A percentile compares a stretch with the other conserved stretches of the same genome.
phyloP scores from a whole-genome alignment of 176 grass and related monocot species.

The Elymus sibiricus region DNA sequence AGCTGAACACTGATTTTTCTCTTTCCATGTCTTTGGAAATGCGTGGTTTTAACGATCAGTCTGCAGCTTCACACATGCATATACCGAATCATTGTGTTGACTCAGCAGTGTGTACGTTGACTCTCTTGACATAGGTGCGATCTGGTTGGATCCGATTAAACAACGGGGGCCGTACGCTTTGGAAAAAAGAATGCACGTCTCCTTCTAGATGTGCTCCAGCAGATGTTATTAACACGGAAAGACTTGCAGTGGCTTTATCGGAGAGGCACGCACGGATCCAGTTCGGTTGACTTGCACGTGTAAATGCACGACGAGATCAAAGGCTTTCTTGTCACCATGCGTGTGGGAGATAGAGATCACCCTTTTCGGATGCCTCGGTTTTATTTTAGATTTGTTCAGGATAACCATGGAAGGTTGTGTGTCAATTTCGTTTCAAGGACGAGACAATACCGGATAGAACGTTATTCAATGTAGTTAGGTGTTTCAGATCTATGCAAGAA shows the following conservation, averaged over 20 bases:
- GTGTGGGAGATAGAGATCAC: too few species aligned
- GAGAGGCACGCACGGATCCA: background rate
- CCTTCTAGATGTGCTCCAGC: background rate
- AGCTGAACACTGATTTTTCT: background rate
- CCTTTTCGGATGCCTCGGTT: background rate
- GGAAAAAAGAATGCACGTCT: background rate
- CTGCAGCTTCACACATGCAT: background rate
- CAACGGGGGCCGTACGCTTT: background rate
- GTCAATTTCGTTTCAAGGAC: too few species aligned
- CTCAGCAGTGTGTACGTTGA: background rate
- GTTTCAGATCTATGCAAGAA: too few species aligned
- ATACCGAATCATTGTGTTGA: background rate
- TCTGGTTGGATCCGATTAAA: constrained; percentile 2
- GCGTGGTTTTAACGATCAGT: background rate
- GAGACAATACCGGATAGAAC: too few species aligned
- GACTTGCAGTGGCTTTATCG: background rate
- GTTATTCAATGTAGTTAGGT: too few species aligned
- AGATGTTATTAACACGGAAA: background rate
- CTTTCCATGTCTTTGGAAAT: background rate
- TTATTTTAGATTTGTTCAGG: background rate
- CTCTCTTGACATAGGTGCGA: background rate
- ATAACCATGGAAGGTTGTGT: too few species aligned
- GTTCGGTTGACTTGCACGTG: background rate
- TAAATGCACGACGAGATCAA: background rate
- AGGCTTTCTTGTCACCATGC: background rate